A percentile compares a stretch with the other conserved stretches of the same genome.
Conservation (phyloP, 495 filamentous ascomycete species). For the Jackrogersella multiformis region DNA sequence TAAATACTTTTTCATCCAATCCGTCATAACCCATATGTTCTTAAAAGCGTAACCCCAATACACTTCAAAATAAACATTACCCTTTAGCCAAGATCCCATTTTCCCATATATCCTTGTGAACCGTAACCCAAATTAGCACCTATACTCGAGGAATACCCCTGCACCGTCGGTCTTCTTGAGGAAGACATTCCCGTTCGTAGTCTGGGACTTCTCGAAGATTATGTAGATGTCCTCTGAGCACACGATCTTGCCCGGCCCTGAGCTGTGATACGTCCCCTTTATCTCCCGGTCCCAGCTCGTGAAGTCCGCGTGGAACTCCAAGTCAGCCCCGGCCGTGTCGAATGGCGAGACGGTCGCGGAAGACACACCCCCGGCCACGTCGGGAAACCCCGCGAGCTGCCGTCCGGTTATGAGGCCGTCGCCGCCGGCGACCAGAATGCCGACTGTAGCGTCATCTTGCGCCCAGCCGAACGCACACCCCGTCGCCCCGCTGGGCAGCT, state of each 20-base stretch:
- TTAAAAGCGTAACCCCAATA: background rate
- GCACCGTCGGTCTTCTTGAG: slow-evolving; percentile 20
- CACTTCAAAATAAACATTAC: background rate
- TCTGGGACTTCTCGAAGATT: slow-evolving; percentile 14
- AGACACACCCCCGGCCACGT: slow-evolving; percentile 3
- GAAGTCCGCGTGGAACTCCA: slow-evolving; percentile 20
- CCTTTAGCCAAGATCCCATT: background rate
- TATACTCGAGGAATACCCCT: slow-evolving; percentile 23
- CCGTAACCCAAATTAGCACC: background rate
- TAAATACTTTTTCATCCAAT: background rate
- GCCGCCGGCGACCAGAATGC: slow-evolving; percentile 17
- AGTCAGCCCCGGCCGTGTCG: background rate
- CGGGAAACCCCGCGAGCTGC: slow-evolving; percentile 20
- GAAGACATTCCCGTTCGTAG: slow-evolving; percentile 24
- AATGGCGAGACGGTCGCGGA: slow-evolving; percentile 4
- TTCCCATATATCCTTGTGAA: background rate
- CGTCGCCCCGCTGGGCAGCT: slow-evolving; percentile 6
- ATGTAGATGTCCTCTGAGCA: slow-evolving; percentile 17
- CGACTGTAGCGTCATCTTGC: slow-evolving; percentile 13
- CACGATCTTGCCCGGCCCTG: slow-evolving; percentile 7
- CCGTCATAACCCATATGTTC: no score
- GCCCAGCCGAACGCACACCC: slow-evolving; percentile 25
- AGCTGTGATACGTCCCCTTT: slow-evolving; percentile 10
- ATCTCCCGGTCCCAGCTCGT: slow-evolving; percentile 25
- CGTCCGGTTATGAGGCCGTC: slow-evolving; percentile 12